Evolutionary conservation across 2,329 filamentous ascomycete genomes (phyloP).

Genomic region (Mariannaea elegans): DNA sequence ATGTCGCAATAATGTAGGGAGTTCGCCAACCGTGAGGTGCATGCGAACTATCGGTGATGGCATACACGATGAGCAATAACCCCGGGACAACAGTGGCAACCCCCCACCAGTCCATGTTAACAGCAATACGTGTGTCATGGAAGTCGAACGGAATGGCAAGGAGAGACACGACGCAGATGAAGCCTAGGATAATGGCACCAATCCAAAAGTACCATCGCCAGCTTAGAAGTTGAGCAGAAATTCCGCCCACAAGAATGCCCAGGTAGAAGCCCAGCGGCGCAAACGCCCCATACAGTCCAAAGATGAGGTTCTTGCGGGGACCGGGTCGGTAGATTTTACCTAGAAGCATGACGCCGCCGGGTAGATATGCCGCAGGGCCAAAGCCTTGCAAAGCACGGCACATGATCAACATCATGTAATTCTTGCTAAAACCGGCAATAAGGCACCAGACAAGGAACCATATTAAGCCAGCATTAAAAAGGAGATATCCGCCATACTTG

Average conservation of each 20-base stretch:
- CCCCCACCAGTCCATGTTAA: slow-evolving; percentile 70
- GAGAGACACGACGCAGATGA: slow-evolving; percentile 58
- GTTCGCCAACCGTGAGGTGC: slow-evolving; percentile 69
- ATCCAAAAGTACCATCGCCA: slow-evolving; percentile 80
- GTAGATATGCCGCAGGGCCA: slow-evolving; percentile 76
- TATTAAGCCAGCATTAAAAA: slow-evolving; percentile 66
- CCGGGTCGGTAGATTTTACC: slow-evolving; percentile 75
- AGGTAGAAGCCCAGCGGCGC: slow-evolving; percentile 67
- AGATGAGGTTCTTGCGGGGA: slow-evolving; percentile 75
- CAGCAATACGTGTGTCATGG: slow-evolving; percentile 29
- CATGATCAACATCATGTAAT: slow-evolving; percentile 75
- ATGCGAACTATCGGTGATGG: slow-evolving; percentile 72
- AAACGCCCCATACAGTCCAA: slow-evolving; percentile 66
- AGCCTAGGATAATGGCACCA: slow-evolving; percentile 55
- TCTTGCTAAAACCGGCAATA: slow-evolving; percentile 73
- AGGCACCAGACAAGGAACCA: slow-evolving; percentile 78
- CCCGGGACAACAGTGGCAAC: slow-evolving; percentile 63
- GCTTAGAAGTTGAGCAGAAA: slow-evolving; percentile 65
- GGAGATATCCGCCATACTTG: slow-evolving; percentile 67
- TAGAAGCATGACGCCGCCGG: slow-evolving; percentile 74
- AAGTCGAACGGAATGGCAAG: slow-evolving; percentile 49
- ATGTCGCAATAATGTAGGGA: slow-evolving; percentile 69
- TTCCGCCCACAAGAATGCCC: slow-evolving; percentile 73
- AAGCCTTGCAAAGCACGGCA: slow-evolving; percentile 80
- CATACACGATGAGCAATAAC: slow-evolving; percentile 71